phyloP scores from a whole-genome alignment of 495 filamentous ascomycete species.

The Neurospora sp. region DNA sequence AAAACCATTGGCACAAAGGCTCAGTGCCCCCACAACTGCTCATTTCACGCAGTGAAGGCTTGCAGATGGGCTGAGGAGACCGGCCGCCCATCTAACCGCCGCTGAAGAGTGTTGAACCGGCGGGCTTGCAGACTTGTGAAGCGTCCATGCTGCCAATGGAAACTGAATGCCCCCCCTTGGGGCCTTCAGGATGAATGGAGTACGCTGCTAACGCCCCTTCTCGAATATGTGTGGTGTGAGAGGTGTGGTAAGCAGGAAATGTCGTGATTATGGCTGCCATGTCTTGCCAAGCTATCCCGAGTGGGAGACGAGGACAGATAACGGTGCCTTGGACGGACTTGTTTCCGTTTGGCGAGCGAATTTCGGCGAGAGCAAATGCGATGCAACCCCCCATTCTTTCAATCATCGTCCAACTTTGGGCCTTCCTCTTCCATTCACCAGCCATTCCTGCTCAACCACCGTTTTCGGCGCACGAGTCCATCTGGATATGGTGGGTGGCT shows the following conservation, averaged over 20 bases:
- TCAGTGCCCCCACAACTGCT: not conserved
- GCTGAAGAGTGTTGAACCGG: not conserved
- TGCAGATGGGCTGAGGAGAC: not conserved
- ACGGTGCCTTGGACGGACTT: not conserved
- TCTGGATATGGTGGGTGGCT: not conserved
- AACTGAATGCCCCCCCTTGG: not conserved
- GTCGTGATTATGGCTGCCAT: not conserved
- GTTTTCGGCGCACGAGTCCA: not conserved
- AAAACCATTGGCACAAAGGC: not conserved
- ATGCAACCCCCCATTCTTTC: not conserved
- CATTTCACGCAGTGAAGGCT: not conserved
- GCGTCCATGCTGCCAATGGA: not conserved
- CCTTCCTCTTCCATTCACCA: not conserved
- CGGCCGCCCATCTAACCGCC: not conserved
- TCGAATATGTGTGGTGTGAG: not conserved
- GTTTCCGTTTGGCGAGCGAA: not conserved
- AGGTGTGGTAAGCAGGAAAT: not conserved
- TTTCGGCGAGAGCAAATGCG: not conserved
- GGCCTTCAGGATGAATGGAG: not conserved
- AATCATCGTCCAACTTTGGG: not conserved
- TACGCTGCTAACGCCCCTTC: not conserved
- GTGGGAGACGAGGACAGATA: not conserved
- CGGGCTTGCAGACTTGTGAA: not conserved
- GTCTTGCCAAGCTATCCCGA: not conserved
- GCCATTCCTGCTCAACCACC: not conserved